Evolutionary conservation across 208 protist genomes (phyloP).

Genomic region (Borovskyia barvae): DNA sequence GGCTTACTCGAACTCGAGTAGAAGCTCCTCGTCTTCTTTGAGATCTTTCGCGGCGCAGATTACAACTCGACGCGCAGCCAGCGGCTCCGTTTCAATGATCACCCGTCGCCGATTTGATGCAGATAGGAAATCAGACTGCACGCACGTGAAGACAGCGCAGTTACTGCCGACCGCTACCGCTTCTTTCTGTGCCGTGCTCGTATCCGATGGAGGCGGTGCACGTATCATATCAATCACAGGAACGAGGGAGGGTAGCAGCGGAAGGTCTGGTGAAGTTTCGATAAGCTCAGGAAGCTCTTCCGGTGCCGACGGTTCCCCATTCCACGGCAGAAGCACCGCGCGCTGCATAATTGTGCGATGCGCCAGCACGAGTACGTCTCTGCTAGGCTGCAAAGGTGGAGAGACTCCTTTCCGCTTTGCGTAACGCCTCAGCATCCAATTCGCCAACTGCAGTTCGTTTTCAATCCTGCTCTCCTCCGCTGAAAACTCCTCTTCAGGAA

Average conservation of each 20-base stretch:
- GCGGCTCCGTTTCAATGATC: conserved; percentile 47
- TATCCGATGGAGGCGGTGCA: neutral
- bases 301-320: conserved; percentile 71
- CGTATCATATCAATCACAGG: conserved; percentile 76
- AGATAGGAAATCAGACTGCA: conserved; percentile 71
- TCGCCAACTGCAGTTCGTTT: conserved; percentile 27
- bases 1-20: conserved; percentile 48
- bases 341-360: conserved; percentile 65
- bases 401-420: conserved; percentile 19
- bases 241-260: conserved; percentile 72
- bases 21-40: conserved; percentile 62
- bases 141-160: conserved; percentile 76
- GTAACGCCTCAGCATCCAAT: conserved; percentile 46
- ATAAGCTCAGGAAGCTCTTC: conserved; percentile 67
- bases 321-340: conserved; percentile 58
- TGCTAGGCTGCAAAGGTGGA: conserved; percentile 14
- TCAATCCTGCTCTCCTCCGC: conserved; percentile 13
- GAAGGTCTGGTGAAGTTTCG: conserved; percentile 34
- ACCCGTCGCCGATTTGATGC: conserved; percentile 50
- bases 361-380: conserved; percentile 35
- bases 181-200: neutral
- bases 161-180: conserved; percentile 24
- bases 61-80: conserved; percentile 60
- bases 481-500: conserved; percentile 3
- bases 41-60: conserved; percentile 68